phyloP scores from a whole-genome alignment of 73 alveolate genomes.

The Paramecium biaurelia region DNA sequence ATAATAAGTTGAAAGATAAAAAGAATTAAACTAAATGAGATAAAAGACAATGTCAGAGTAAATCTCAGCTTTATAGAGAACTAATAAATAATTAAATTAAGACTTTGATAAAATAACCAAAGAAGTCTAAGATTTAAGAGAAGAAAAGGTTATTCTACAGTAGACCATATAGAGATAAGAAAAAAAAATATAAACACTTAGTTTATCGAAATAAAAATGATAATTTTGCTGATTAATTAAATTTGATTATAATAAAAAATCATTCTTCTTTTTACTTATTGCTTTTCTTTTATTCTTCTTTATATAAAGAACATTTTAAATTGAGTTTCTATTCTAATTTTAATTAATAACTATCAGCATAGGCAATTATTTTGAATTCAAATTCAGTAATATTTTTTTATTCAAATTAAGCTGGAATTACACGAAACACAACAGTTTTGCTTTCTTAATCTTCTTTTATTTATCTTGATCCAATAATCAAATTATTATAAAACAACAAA shows the following conservation, averaged over 20 bases:
- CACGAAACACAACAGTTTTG: neutral
- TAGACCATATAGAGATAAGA: conserved; percentile 6
- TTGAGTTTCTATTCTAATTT: neutral
- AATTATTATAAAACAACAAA: neutral
- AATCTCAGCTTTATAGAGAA: neutral
- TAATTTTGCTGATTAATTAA: neutral
- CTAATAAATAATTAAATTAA: neutral
- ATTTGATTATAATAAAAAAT: neutral
- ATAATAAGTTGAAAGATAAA: neutral
- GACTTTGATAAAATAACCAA: neutral
- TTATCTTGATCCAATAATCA: neutral
- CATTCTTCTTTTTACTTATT: neutral
- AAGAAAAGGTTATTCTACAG: neutral
- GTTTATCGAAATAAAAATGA: neutral
- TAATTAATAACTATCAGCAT: neutral
- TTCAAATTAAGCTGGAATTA: neutral
- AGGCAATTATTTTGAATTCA: neutral
- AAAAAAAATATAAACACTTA: neutral
- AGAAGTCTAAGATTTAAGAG: neutral
- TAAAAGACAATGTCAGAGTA: neutral
- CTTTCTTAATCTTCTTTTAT: neutral
- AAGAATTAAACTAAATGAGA: neutral
- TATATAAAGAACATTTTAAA: neutral
- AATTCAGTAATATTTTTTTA: neutral
- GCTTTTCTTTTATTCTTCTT: neutral